Percentiles rank a stretch among this genome's conserved stretches.
These are phyloP conservation scores for Diaporthe sp. DNA, from an alignment of 2,329 filamentous ascomycete species.

Conservation along the genomic window DNA sequence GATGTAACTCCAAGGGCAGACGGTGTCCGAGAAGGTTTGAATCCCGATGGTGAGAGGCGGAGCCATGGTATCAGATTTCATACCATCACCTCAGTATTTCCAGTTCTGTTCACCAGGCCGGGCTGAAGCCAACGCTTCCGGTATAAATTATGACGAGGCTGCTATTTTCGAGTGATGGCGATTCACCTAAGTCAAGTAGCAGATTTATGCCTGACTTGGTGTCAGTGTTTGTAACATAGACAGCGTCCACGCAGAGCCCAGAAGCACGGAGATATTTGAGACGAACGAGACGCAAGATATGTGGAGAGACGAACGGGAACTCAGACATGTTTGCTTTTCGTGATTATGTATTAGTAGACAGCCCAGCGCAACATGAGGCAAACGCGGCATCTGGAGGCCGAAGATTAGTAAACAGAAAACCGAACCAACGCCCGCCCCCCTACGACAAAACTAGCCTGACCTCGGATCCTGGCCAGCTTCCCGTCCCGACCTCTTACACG, in stretches of 20 bases:
- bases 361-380: not conserved
- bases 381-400: not conserved
- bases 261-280: not conserved
- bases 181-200: not conserved
- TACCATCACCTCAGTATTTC: not conserved
- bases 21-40: conserved; percentile 60
- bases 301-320: not conserved
- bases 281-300: not conserved
- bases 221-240: not conserved
- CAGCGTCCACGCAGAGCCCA: not conserved
- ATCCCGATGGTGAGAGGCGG: conserved; percentile 47
- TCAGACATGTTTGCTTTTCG: not conserved
- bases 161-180: not conserved
- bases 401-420: conserved; percentile 32
- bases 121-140: not conserved
- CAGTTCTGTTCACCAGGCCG: not conserved
- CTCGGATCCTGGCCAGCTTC: conserved; percentile 7
- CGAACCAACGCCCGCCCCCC: not conserved
- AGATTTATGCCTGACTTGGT: not conserved
- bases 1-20: conserved; percentile 65
- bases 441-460: conserved; percentile 12
- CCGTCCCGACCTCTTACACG: not conserved
- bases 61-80: not conserved
- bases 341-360: not conserved
- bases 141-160: not conserved